Evolutionary conservation across 2,329 filamentous ascomycete species (phyloP).

Genomic region (Alternaria consortialis): DNA sequence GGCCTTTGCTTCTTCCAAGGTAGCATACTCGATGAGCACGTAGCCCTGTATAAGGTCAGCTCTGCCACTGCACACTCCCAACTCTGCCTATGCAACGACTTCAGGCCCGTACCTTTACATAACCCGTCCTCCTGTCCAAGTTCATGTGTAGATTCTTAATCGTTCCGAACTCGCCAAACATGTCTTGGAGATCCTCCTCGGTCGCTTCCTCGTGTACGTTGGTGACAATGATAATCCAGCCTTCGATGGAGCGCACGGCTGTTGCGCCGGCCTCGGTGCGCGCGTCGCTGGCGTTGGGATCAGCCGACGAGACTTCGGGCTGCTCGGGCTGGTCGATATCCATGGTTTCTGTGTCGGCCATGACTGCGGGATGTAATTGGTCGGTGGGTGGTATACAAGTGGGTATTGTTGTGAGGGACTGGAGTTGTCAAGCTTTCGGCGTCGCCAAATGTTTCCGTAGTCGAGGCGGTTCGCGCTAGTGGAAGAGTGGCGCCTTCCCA

Average conservation of each 20-base stretch:
- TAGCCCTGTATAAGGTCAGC: conserved; percentile 69
- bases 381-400: conserved; percentile 4
- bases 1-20: conserved; percentile 79
- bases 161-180: conserved; percentile 84
- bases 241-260: conserved; percentile 85
- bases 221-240: conserved; percentile 87
- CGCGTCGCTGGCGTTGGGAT: conserved; percentile 65
- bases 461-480: conserved; percentile 16
- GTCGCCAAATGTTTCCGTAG: conserved; percentile 21
- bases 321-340: conserved; percentile 53
- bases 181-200: conserved; percentile 82
- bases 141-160: conserved; percentile 89
- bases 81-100: background rate
- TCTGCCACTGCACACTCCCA: background rate
- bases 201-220: conserved; percentile 89
- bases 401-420: background rate
- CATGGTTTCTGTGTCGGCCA: conserved; percentile 58
- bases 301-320: background rate
- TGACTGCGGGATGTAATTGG: conserved; percentile 32
- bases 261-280: conserved; percentile 77
- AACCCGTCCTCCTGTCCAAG: conserved; percentile 81
- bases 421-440: conserved; percentile 1
- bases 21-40: conserved; percentile 84
- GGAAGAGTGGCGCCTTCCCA: conserved; percentile 6
- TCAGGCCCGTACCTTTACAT: conserved; percentile 74